A percentile compares a stretch with the other conserved stretches of the same genome.
These are phyloP conservation scores for Lophiotrema nucula DNA, from an alignment of 495 filamentous ascomycete genomes.

Conservation along the genomic window DNA sequence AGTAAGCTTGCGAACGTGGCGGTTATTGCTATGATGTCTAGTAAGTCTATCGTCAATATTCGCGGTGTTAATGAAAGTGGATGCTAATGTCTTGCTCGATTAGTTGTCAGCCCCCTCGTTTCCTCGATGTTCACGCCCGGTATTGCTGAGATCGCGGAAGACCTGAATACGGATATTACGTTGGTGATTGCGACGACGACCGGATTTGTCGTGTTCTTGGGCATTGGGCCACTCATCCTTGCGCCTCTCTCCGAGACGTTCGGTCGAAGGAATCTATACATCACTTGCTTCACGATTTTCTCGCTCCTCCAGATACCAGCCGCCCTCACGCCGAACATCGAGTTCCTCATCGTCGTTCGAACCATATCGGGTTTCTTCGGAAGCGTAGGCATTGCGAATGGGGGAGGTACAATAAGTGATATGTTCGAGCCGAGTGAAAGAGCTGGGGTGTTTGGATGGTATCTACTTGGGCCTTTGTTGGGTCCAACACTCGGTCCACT, in stretches of 20 bases:
- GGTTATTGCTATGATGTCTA: conserved; percentile 22
- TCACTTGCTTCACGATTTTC: conserved; percentile 33
- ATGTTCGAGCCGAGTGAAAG: conserved; percentile 34
- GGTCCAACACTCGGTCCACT: conserved; percentile 38
- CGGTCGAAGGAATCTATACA: conserved; percentile 36
- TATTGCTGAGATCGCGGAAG: conserved; percentile 25
- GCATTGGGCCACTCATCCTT: conserved; percentile 34
- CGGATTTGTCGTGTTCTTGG: conserved; percentile 40
- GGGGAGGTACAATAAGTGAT: conserved; percentile 38
- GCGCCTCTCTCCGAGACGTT: conserved; percentile 37
- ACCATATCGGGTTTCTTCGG: conserved; percentile 38
- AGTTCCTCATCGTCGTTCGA: conserved; percentile 26
- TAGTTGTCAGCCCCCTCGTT: conserved; percentile 20
- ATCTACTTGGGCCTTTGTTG: conserved; percentile 34
- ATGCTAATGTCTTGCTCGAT: neutral
- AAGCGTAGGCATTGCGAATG: conserved; percentile 37
- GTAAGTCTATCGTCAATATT: neutral
- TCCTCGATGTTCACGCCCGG: conserved; percentile 35
- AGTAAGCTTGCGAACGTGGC: conserved; percentile 23
- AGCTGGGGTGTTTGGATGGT: conserved; percentile 38
- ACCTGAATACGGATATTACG: conserved; percentile 13
- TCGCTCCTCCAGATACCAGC: conserved; percentile 39
- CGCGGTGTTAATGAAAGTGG: neutral
- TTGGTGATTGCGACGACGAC: conserved; percentile 26
- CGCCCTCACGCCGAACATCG: conserved; percentile 34